Percentiles rank a stretch among this genome's conserved stretches.
phyloP scores from a whole-genome alignment of 495 filamentous ascomycete species.

The Neurospora cerealis region DNA sequence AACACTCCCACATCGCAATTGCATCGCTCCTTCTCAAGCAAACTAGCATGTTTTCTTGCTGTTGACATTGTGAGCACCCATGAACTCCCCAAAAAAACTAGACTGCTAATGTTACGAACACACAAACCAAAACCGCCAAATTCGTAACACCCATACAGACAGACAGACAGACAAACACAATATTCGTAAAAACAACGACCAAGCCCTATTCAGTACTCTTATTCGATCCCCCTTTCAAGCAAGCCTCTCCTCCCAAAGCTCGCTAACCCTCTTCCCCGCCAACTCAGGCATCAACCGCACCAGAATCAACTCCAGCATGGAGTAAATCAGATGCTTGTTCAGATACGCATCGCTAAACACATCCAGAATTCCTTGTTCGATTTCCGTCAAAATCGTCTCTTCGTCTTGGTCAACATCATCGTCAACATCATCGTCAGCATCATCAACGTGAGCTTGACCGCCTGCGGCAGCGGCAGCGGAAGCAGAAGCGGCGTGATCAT shows the following conservation, averaged over 20 bases:
- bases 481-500: not conserved
- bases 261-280: conserved; percentile 57
- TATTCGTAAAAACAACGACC: not conserved
- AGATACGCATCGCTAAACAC: conserved; percentile 72
- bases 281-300: conserved; percentile 77
- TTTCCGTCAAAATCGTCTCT: conserved; percentile 30
- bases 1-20: not conserved
- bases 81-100: not conserved
- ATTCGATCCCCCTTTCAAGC: conserved; percentile 23
- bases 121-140: not conserved
- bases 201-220: not conserved
- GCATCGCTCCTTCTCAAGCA: not conserved
- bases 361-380: conserved; percentile 52
- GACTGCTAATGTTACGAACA: not conserved
- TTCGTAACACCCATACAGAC: not conserved
- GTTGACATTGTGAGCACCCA: not conserved
- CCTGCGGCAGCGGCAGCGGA: not conserved
- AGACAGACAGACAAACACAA: not conserved
- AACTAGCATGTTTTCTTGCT: not conserved
- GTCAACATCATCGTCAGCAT: conserved; percentile 3
- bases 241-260: conserved; percentile 64
- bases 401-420: conserved; percentile 17
- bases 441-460: not conserved
- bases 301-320: conserved; percentile 65
- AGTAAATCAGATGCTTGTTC: conserved; percentile 82